Conservation (phyloP, 768 basidiomycete genomes). For the Pleurotus sapidus region DNA sequence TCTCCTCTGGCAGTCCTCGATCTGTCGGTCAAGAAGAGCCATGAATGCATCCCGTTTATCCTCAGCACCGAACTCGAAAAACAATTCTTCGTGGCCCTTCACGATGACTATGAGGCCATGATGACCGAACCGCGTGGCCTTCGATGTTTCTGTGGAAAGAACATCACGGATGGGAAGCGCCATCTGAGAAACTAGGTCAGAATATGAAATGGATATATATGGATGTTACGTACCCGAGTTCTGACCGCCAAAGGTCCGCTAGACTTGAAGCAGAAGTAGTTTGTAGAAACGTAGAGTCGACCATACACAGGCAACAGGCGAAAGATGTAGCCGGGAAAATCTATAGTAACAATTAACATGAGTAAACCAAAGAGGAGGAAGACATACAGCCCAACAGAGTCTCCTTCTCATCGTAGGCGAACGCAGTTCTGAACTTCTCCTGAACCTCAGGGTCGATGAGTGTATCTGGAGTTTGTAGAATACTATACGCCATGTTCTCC, state of each 20-base stretch:
- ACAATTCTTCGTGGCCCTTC: constrained; percentile 95
- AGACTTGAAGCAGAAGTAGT: constrained; percentile 94
- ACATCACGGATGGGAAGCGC: constrained; percentile 90
- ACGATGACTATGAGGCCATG: constrained; percentile 88
- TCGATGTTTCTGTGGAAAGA: constrained; percentile 77
- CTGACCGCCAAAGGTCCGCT: constrained; percentile 73
- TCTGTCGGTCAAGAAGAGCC: constrained; percentile 69
- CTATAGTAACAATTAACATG: constrained; percentile 38
- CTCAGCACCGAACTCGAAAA: constrained; percentile 88
- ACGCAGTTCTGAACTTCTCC: constrained; percentile 77
- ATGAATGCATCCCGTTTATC: constrained; percentile 81
- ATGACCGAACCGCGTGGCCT: constrained; percentile 87
- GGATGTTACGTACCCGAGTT: constrained; percentile 66
- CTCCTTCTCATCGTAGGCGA: constrained; percentile 90
- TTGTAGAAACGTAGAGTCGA: constrained; percentile 86
- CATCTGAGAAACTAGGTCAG: constrained; percentile 59
- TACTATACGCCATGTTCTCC: constrained; percentile 72
- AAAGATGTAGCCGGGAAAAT: constrained; percentile 88
- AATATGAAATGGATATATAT: neutral
- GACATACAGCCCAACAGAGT: constrained; percentile 81
- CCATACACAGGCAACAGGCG: constrained; percentile 89
- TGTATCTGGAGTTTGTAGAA: constrained; percentile 73
- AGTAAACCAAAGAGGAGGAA: neutral
- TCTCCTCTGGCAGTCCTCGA: constrained; percentile 66
- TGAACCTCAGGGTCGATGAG: constrained; percentile 57